Evolutionary conservation across 345 rosid species (phyloP).

Genomic region (Euphorbia lathyris): DNA sequence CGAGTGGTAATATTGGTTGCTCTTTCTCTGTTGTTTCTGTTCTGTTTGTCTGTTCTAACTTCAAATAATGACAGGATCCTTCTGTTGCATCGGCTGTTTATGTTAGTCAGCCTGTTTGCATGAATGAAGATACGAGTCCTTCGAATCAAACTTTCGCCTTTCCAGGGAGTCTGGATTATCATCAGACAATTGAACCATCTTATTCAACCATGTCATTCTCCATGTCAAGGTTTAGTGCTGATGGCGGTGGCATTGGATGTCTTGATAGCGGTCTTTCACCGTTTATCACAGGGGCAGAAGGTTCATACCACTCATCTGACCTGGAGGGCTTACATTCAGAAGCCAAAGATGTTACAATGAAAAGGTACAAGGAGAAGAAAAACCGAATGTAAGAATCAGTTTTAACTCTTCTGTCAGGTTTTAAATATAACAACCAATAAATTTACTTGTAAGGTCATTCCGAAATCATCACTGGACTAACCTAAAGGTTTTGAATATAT

Average conservation of each 20-base stretch:
- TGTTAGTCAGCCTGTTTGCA: conserved; percentile 11
- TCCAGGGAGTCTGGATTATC: conserved; percentile 18
- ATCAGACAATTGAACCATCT: conserved; percentile 27
- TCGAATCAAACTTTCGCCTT: conserved; percentile 20
- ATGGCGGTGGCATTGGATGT: conserved; percentile 31
- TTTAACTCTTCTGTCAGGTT: conserved; percentile 13
- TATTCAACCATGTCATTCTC: conserved; percentile 43
- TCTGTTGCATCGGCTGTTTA: conserved; percentile 22
- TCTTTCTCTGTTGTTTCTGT: neutral
- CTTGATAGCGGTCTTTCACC: conserved; percentile 39
- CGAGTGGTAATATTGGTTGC: conserved; percentile 28
- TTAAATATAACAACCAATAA: neutral
- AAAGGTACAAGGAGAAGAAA: conserved; percentile 63
- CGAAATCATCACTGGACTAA: neutral
- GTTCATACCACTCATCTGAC: conserved; percentile 33
- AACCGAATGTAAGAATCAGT: conserved; percentile 45
- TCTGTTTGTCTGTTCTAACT: neutral
- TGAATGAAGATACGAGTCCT: conserved; percentile 19
- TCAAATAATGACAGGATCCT: conserved; percentile 25
- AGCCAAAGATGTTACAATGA: conserved; percentile 46
- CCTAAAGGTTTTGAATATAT: too few species aligned
- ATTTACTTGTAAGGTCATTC: neutral
- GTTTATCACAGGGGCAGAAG: conserved; percentile 18
- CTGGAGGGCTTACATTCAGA: conserved; percentile 31
- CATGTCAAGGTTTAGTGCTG: conserved; percentile 36